These are phyloP conservation scores for Ascochyta pisi DNA, from an alignment of 2,329 filamentous ascomycete species.

Conservation along the genomic window DNA sequence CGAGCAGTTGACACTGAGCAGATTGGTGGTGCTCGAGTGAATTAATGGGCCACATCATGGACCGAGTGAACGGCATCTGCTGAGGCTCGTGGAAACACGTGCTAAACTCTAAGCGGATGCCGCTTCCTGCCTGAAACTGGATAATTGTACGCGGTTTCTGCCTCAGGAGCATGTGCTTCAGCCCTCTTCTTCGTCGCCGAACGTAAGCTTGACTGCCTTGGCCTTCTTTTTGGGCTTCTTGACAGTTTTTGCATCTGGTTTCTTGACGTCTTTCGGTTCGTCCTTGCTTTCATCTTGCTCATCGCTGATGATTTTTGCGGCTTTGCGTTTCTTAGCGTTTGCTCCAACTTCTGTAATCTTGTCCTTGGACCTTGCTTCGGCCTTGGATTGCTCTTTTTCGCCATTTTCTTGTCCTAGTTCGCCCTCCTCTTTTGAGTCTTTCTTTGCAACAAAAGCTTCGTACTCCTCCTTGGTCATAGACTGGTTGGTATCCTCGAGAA, in stretches of 20 bases:
- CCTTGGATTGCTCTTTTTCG: slow-evolving; percentile 7
- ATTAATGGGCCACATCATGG: neutral
- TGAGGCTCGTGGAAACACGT: neutral
- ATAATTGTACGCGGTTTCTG: too few species aligned
- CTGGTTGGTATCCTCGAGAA: slow-evolving; percentile 75
- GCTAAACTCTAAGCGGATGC: neutral
- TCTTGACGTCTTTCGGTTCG: slow-evolving; percentile 15
- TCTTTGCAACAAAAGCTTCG: slow-evolving; percentile 50
- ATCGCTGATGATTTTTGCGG: slow-evolving; percentile 43
- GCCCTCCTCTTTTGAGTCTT: slow-evolving; percentile 27
- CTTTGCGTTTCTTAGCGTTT: slow-evolving; percentile 47
- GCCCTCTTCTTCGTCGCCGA: slow-evolving; percentile 44
- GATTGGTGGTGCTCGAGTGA: neutral
- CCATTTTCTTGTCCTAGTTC: slow-evolving; percentile 12
- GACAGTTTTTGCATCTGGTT: slow-evolving; percentile 21
- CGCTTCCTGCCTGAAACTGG: neutral
- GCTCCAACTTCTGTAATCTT: slow-evolving; percentile 45
- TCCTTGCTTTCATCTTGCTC: slow-evolving; percentile 32
- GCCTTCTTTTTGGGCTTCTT: slow-evolving; percentile 48
- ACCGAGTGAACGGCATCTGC: neutral
- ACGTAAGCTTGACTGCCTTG: slow-evolving; percentile 48
- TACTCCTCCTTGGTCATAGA: slow-evolving; percentile 62
- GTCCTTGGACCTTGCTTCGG: slow-evolving; percentile 30
- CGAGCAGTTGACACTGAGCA: neutral
- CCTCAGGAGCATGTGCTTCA: slow-evolving; percentile 14